These are phyloP conservation scores for Kwoniella bestiolae DNA, from an alignment of 768 basidiomycete species.

Conservation along the genomic window DNA sequence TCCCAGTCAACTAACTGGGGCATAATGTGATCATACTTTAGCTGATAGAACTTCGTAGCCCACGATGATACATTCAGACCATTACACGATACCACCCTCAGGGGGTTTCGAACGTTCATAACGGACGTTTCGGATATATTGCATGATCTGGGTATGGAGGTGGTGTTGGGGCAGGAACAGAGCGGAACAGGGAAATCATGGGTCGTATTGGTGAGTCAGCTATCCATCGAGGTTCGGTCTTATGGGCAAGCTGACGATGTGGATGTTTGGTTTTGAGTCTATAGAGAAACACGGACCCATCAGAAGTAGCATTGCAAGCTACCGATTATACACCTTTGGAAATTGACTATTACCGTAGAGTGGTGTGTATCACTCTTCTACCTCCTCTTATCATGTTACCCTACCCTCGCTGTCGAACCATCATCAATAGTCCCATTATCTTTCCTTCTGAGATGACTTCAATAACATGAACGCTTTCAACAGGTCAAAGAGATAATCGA, in stretches of 20 bases:
- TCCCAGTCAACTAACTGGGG: not conserved
- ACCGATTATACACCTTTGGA: conserved; percentile 49
- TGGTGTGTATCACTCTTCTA: conserved; percentile 34
- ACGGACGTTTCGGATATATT: conserved; percentile 36
- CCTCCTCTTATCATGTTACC: not conserved
- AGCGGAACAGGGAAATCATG: conserved; percentile 30
- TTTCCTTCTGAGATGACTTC: too few species aligned
- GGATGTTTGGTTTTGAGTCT: too few species aligned
- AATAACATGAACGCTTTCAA: too few species aligned
- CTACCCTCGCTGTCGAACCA: too few species aligned
- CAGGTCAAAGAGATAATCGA: conserved; percentile 47
- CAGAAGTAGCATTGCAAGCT: conserved; percentile 30
- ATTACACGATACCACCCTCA: conserved; percentile 18
- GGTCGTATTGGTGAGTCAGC: conserved; percentile 43
- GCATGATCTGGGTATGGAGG: conserved; percentile 42
- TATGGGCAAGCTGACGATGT: too few species aligned
- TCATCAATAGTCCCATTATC: too few species aligned
- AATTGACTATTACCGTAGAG: conserved; percentile 42
- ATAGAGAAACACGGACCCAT: conserved; percentile 48
- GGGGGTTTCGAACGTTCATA: conserved; percentile 34
- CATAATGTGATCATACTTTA: not conserved
- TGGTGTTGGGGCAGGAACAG: conserved; percentile 37
- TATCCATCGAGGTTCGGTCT: too few species aligned
- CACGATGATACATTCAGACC: conserved; percentile 29
- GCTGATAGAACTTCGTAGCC: too few species aligned